Evolutionary conservation across 108 stramenopile species (phyloP), one percentile per base, ranked within the genome.

Genomic region (Nitzschia putrida): DNA sequence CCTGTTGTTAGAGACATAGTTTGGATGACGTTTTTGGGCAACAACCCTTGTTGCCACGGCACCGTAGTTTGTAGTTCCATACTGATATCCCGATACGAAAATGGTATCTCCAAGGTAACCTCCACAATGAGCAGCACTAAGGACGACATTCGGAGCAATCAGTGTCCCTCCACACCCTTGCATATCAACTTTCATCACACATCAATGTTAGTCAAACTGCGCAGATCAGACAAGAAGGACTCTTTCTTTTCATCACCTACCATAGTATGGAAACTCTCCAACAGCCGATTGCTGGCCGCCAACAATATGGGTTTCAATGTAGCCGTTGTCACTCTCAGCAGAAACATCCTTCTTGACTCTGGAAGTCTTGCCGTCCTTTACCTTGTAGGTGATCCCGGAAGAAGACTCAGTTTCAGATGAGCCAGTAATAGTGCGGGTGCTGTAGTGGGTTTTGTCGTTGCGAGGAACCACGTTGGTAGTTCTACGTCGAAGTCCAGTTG

Each of bases 51-150:
- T 24, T 7, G 16, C 18, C 11, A 39, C 54, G 39, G 51, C 47
- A 18, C 53, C 61, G 22, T 29, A 45, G 26, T 23, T 25, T 0
- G 20, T 43, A 0, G 13, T 11, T 10, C 39, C 49, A 9, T 25
- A 57, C 51, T 73, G 61, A 61, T 79, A 74, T 6, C 41, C 73
- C 34, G 23, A 55, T 41, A 71, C 64, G 0, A 50, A 9, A 4
- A 74, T 41, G 16, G 38, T 55, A 18, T 70, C 53, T 25, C 73
- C 77, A 3, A 38, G 38, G 34, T 64, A 14, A 13, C 20, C 38
- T 10, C 26, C 58, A 53, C 83, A 84, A 44, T 84, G 83, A 0
- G 77, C 83, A 14, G 83, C 83, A 1, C 76, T 74, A 13, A 84
- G 47, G 3, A 84, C 69, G 6, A 80, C 72, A 49, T 77, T 70